These are phyloP conservation scores for Boletus hoseneyae DNA, from an alignment of 1,284 basidiomycete species.

Conservation along the genomic window DNA sequence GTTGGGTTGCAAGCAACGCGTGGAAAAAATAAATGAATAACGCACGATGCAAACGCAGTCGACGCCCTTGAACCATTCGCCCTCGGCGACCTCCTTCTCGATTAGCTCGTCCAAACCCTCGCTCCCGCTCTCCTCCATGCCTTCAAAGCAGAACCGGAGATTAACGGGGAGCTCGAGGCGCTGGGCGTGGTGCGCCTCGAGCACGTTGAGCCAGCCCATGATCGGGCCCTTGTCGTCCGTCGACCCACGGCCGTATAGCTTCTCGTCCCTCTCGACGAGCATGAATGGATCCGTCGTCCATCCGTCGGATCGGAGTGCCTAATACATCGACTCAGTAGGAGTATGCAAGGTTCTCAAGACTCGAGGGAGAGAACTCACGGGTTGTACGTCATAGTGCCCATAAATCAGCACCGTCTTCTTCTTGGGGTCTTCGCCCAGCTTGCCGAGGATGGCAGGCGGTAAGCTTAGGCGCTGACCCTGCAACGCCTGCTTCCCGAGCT, in stretches of 20 bases:
- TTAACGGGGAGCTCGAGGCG: slow-evolving; percentile 88
- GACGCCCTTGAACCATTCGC: slow-evolving; percentile 84
- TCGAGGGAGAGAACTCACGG: slow-evolving; percentile 43
- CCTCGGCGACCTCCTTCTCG: slow-evolving; percentile 68
- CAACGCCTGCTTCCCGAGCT: slow-evolving; percentile 81
- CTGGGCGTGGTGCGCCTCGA: slow-evolving; percentile 81
- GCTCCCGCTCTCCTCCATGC: slow-evolving; percentile 97
- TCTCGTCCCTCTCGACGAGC: slow-evolving; percentile 65
- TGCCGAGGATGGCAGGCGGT: slow-evolving; percentile 86
- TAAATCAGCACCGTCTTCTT: slow-evolving; percentile 95
- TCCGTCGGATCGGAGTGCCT: slow-evolving; percentile 78
- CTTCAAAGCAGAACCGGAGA: slow-evolving; percentile 93
- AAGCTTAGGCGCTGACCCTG: slow-evolving; percentile 78
- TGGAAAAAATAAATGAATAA: slow-evolving; percentile 7
- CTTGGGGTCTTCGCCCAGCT: slow-evolving; percentile 76
- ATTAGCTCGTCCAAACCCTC: slow-evolving; percentile 94
- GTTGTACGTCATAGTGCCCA: slow-evolving; percentile 88
- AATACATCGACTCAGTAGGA: not conserved
- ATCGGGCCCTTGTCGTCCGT: slow-evolving; percentile 94
- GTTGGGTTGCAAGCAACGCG: too few relatives aligned
- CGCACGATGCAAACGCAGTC: slow-evolving; percentile 95
- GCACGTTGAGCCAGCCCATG: slow-evolving; percentile 92
- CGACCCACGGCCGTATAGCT: slow-evolving; percentile 86
- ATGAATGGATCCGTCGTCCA: slow-evolving; percentile 93
- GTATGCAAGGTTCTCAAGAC: too few relatives aligned